phyloP scores from a whole-genome alignment of 2,329 filamentous ascomycete species.

The Onygenales sp. region DNA sequence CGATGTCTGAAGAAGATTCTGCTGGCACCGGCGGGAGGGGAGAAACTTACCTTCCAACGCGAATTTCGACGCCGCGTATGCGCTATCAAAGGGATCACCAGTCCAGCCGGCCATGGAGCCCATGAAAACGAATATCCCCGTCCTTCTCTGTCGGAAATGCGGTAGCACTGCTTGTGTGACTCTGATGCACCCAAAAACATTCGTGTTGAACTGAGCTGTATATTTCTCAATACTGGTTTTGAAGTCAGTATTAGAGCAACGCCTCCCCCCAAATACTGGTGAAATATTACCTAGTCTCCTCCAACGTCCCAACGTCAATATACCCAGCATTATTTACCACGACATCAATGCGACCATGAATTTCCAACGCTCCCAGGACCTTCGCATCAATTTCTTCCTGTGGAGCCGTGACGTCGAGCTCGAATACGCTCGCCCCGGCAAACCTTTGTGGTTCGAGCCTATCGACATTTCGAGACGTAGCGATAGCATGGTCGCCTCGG shows the following conservation, averaged over 20 bases:
- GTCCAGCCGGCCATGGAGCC: neutral
- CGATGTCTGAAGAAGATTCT: neutral
- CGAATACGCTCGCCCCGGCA: neutral
- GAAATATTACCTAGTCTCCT: neutral
- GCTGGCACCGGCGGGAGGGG: neutral
- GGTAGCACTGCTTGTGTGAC: neutral
- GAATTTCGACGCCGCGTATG: neutral
- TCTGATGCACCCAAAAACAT: neutral
- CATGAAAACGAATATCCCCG: neutral
- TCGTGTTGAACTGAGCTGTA: neutral
- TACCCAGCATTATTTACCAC: neutral
- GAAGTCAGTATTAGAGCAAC: neutral
- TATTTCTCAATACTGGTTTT: neutral
- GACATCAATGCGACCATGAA: neutral
- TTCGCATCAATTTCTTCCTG: neutral
- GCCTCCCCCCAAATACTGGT: neutral
- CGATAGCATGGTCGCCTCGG: neutral
- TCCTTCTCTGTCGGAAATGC: neutral
- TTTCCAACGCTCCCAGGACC: neutral
- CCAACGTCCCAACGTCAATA: neutral
- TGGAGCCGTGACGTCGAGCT: neutral
- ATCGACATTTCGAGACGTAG: neutral
- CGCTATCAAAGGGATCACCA: neutral
- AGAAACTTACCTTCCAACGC: neutral
- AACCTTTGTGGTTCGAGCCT: neutral